Percentiles rank a stretch among this genome's conserved stretches.
phyloP scores from a whole-genome alignment of 495 filamentous ascomycete genomes.

The Acidomyces sp. region DNA sequence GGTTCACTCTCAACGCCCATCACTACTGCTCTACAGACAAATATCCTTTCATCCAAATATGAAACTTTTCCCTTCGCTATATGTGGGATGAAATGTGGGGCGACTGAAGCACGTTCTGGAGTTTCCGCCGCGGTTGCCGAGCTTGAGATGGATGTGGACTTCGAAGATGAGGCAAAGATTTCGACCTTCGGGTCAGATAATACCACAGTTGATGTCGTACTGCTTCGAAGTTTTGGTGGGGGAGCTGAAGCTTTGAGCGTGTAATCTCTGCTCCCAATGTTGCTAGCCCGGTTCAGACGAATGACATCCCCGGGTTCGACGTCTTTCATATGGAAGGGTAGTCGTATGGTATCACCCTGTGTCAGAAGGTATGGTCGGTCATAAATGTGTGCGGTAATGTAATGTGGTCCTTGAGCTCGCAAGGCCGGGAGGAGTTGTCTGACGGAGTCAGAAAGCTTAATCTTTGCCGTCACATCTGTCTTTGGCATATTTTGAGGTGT shows the following conservation, averaged over 20 bases:
- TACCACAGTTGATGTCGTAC: slow-evolving; percentile 3
- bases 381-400: slow-evolving; percentile 78
- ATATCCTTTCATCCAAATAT: slow-evolving; percentile 67
- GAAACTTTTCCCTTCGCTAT: slow-evolving; percentile 19
- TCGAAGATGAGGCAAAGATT: neutral
- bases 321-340: slow-evolving; percentile 85
- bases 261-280: slow-evolving; percentile 76
- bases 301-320: slow-evolving; percentile 72
- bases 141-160: too few species aligned
- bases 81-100: slow-evolving; percentile 19
- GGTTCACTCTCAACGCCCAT: slow-evolving; percentile 80
- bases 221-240: slow-evolving; percentile 9
- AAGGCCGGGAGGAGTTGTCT: slow-evolving; percentile 63
- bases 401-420: slow-evolving; percentile 64
- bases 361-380: slow-evolving; percentile 82
- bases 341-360: slow-evolving; percentile 66
- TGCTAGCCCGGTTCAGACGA: slow-evolving; percentile 67
- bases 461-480: too few species aligned
- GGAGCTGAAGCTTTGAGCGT: slow-evolving; percentile 52
- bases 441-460: slow-evolving; percentile 42
- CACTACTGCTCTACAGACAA: slow-evolving; percentile 75
- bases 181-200: slow-evolving; percentile 9
- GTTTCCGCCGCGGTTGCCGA: neutral
- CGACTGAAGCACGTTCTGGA: neutral
- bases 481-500: too few species aligned